phyloP scores from a whole-genome alignment of 129 eudicot species.

The Apium graveolens region DNA sequence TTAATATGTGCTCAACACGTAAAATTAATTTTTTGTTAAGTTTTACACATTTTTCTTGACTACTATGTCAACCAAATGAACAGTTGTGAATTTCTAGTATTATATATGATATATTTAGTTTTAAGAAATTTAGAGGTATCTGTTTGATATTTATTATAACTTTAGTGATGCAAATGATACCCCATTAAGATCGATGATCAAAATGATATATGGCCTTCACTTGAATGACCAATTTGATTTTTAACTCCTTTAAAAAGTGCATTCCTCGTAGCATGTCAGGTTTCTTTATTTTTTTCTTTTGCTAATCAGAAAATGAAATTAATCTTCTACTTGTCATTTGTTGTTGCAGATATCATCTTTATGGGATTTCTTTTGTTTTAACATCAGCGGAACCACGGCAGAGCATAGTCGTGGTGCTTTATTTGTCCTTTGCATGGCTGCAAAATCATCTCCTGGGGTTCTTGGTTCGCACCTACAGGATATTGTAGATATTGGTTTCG shows the following conservation, averaged over 20 bases:
- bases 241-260: not conserved
- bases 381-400: slow-evolving; percentile 73
- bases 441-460: slow-evolving; percentile 69
- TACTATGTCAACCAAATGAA: no score
- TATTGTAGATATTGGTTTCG: slow-evolving; percentile 91
- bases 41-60: no score
- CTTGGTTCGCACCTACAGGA: slow-evolving; percentile 90
- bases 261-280: not conserved
- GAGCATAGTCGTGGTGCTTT: slow-evolving; percentile 93
- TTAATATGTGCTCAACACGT: no score
- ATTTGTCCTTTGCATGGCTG: slow-evolving; percentile 86
- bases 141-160: no score
- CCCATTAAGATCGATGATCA: no score
- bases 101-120: no score
- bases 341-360: slow-evolving; percentile 73
- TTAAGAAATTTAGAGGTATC: no score
- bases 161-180: no score
- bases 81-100: no score
- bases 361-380: slow-evolving; percentile 97
- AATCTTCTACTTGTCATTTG: not conserved
- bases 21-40: no score
- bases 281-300: not conserved
- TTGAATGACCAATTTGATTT: no score
- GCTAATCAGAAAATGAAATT: not conserved
- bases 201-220: no score